Percentiles rank a stretch among this genome's conserved stretches.
phyloP scores from a whole-genome alignment of 2,329 filamentous ascomycete genomes.

The Nigrospora sphaerica region DNA sequence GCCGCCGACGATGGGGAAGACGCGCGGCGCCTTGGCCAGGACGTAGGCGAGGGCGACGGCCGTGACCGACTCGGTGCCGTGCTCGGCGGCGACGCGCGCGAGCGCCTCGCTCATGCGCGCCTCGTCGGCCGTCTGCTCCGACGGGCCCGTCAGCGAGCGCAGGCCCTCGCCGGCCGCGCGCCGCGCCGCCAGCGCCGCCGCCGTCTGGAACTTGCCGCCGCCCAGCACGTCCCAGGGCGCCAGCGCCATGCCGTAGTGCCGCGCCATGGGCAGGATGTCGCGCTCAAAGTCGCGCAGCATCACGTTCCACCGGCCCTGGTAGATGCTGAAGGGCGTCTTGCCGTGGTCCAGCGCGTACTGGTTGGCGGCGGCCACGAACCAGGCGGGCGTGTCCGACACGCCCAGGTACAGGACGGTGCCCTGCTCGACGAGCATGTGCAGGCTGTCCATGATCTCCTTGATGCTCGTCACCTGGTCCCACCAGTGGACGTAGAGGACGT shows the following conservation, averaged over 20 bases:
- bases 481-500: conserved; percentile 37
- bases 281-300: conserved; percentile 28
- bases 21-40: conserved; percentile 35
- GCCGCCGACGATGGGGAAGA: conserved; percentile 43
- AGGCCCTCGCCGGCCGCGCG: conserved; percentile 29
- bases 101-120: conserved; percentile 48
- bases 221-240: conserved; percentile 53
- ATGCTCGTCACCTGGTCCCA: conserved; percentile 35
- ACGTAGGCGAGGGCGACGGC: conserved; percentile 47
- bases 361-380: conserved; percentile 31
- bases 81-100: conserved; percentile 48
- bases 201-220: conserved; percentile 36
- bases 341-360: conserved; percentile 26
- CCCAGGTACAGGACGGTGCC: conserved; percentile 36
- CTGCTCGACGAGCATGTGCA: conserved; percentile 31
- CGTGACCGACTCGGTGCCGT: conserved; percentile 46
- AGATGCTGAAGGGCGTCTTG: conserved; percentile 28
- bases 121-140: conserved; percentile 37
- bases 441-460: conserved; percentile 33
- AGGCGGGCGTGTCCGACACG: conserved; percentile 30
- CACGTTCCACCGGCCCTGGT: conserved; percentile 31
- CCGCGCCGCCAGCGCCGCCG: conserved; percentile 23
- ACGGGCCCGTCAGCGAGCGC: conserved; percentile 17
- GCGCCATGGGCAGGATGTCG: conserved; percentile 34
- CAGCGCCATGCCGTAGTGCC: conserved; percentile 40